Evolutionary conservation across 768 basidiomycete genomes (phyloP).

Genomic region (Udeniomyces megalosporus): DNA sequence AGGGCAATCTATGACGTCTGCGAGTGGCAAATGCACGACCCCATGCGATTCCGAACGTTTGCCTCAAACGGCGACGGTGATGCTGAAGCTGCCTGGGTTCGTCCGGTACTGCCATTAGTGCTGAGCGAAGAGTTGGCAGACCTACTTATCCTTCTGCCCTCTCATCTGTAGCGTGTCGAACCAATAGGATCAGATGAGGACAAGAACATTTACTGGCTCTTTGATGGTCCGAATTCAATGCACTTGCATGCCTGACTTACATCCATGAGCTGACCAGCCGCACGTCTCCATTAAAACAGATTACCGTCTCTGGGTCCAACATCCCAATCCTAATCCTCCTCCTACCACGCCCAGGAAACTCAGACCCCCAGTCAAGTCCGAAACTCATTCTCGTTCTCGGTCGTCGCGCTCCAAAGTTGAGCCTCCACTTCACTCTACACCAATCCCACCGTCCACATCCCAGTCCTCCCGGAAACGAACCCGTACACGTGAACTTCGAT

Average conservation of each 20-base stretch:
- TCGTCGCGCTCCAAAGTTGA: background rate
- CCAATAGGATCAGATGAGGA: conserved; percentile 71
- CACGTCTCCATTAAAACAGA: too few relatives aligned
- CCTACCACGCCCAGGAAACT: background rate
- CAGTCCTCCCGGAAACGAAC: background rate
- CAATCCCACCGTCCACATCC: background rate
- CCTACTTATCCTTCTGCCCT: too few relatives aligned
- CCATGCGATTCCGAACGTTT: conserved; percentile 44
- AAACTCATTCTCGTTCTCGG: background rate
- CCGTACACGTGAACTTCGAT: too few relatives aligned
- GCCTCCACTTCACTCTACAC: too few relatives aligned
- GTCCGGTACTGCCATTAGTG: background rate
- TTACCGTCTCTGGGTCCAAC: conserved; percentile 75
- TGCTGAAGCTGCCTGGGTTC: conserved; percentile 59
- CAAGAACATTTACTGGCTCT: conserved; percentile 67
- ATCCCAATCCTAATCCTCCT: conserved; percentile 35
- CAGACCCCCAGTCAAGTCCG: background rate
- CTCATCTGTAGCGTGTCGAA: conserved; percentile 48
- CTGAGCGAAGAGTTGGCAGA: background rate
- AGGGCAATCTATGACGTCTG: conserved; percentile 30
- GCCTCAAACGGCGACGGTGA: conserved; percentile 52
- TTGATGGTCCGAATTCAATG: conserved; percentile 52
- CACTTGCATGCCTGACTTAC: too few relatives aligned
- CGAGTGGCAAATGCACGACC: conserved; percentile 80
- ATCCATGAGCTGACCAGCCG: too few relatives aligned